phyloP scores from a whole-genome alignment of 345 rosid species.

The Aurinia saxatilis region DNA sequence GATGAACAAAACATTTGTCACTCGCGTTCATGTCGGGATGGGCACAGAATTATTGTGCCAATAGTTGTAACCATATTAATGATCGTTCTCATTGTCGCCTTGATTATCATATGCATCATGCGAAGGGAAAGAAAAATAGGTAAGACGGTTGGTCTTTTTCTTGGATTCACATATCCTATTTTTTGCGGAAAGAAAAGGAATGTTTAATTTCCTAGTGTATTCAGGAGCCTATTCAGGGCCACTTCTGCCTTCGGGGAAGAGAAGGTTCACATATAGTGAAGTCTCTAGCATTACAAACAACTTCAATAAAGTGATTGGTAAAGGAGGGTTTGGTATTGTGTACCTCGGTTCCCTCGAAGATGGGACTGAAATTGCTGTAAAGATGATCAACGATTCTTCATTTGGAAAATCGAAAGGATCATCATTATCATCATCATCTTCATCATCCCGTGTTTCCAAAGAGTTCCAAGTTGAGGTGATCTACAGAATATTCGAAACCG shows the following conservation, averaged over 20 bases:
- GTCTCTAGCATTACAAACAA: constrained; percentile 36
- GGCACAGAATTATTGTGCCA: constrained; percentile 32
- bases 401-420: constrained; percentile 23
- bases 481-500: not conserved
- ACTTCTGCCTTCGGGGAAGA: constrained; percentile 29
- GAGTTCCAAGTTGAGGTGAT: constrained; percentile 48
- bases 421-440: constrained; percentile 7
- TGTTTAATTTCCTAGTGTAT: constrained; percentile 10
- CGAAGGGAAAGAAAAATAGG: constrained; percentile 33
- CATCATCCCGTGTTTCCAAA: constrained; percentile 30
- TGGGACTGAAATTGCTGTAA: constrained; percentile 46
- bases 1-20: constrained; percentile 37
- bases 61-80: constrained; percentile 20
- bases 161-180: not conserved
- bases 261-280: constrained; percentile 29
- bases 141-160: not conserved
- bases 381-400: constrained; percentile 40
- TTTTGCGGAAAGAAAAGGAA: not conserved
- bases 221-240: constrained; percentile 28
- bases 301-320: constrained; percentile 34
- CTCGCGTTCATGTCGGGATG: constrained; percentile 32
- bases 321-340: constrained; percentile 53
- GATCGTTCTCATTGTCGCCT: constrained; percentile 23
- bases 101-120: constrained; percentile 19
- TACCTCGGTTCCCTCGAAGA: constrained; percentile 34